phyloP scores from a whole-genome alignment of 73 alveolate species.

The Durusdinium trenchii region DNA sequence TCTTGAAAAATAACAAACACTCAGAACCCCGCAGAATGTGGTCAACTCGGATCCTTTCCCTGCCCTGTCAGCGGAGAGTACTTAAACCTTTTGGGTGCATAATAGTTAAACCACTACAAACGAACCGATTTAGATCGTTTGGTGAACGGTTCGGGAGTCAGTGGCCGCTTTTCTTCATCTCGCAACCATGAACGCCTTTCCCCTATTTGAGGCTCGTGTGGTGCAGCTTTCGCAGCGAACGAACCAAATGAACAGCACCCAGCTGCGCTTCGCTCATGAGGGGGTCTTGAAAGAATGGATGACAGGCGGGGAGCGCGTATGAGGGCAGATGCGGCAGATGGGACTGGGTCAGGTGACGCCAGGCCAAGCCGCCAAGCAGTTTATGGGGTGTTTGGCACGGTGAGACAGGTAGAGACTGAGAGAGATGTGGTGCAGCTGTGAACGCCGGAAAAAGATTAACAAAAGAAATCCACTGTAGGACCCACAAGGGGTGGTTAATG shows the following conservation, averaged over 20 bases:
- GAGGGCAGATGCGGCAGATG: no score
- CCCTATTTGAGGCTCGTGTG: slow-evolving; percentile 21
- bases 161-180: no score
- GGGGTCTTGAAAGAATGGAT: slow-evolving; percentile 46
- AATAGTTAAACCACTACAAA: no score
- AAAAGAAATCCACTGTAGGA: no score
- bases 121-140: no score
- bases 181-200: neutral
- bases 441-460: neutral
- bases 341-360: neutral
- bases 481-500: no score
- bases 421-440: neutral
- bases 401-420: neutral
- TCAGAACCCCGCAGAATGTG: no score
- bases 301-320: neutral
- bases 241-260: slow-evolving; percentile 80
- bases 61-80: no score
- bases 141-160: no score
- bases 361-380: neutral
- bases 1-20: no score
- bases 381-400: neutral
- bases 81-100: no score
- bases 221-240: slow-evolving; percentile 57
- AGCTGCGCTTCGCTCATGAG: slow-evolving; percentile 55
- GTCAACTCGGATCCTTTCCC: no score